Percentiles rank a stretch among this genome's conserved stretches.
These are phyloP conservation scores for Mariannaea sp. DNA, from an alignment of 2,329 filamentous ascomycete species.

Conservation along the genomic window DNA sequence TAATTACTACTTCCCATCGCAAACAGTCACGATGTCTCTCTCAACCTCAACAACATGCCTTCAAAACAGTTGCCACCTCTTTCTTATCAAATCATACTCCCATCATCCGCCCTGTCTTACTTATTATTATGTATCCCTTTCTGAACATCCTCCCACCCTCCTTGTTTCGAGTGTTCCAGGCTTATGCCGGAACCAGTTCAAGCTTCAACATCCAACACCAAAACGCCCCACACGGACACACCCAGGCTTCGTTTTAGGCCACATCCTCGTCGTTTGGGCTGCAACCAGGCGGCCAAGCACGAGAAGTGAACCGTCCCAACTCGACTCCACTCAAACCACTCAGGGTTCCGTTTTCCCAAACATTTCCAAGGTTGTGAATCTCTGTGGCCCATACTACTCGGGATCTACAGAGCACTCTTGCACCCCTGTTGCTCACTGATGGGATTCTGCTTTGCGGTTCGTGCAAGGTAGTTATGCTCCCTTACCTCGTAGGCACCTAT, in stretches of 20 bases:
- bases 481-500: no score
- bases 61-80: neutral
- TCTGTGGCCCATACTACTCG: no score
- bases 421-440: no score
- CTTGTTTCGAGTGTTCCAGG: conserved; percentile 13
- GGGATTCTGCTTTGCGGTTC: no score
- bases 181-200: conserved; percentile 17
- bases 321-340: neutral
- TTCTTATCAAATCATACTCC: neutral
- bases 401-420: no score
- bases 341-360: no score
- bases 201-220: conserved; percentile 9
- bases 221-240: conserved; percentile 1
- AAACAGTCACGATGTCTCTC: no score
- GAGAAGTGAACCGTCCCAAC: neutral
- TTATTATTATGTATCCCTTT: neutral
- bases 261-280: neutral
- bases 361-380: conserved; percentile 18
- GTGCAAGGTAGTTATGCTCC: no score
- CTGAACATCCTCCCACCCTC: conserved; percentile 14
- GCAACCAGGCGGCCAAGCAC: neutral
- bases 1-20: no score
- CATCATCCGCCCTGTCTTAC: conserved; percentile 3
- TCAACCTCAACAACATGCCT: no score
- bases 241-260: no score